Conservation (phyloP, 352 stramenopile genomes). For the Phytophthora parvispora region DNA sequence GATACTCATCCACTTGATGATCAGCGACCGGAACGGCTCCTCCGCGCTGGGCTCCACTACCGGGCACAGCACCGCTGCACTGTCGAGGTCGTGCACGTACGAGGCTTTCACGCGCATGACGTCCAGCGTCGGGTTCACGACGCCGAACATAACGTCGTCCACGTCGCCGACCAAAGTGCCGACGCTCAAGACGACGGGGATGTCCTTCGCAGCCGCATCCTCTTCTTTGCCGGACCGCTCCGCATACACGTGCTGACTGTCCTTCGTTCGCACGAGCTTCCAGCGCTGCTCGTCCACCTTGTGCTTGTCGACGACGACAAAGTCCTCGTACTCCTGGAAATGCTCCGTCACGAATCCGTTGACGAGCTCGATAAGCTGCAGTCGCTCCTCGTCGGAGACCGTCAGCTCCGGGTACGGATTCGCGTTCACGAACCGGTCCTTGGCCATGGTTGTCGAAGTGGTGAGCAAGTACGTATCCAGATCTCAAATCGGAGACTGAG, state of each 20-base stretch:
- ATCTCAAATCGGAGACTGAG: slow-evolving; percentile 18
- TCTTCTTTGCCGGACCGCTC: background rate
- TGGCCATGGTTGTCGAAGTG: slow-evolving; percentile 9
- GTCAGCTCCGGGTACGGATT: slow-evolving; percentile 27
- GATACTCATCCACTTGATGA: slow-evolving; percentile 32
- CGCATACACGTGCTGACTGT: slow-evolving; percentile 29
- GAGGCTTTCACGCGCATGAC: slow-evolving; percentile 1
- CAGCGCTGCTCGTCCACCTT: slow-evolving; percentile 29
- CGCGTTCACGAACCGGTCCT: slow-evolving; percentile 18
- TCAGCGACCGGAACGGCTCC: slow-evolving; percentile 42
- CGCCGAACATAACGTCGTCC: slow-evolving; percentile 21
- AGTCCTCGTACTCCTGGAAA: slow-evolving; percentile 38
- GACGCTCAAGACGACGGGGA: slow-evolving; percentile 23
- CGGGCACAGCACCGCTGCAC: slow-evolving; percentile 44
- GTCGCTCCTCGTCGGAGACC: slow-evolving; percentile 20
- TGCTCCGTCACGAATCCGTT: slow-evolving; percentile 14
- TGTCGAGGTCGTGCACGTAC: slow-evolving; percentile 7
- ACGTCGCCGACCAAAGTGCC: slow-evolving; percentile 27
- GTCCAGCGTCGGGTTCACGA: slow-evolving; percentile 1
- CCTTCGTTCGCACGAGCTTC: slow-evolving; percentile 33
- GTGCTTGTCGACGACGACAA: slow-evolving; percentile 19
- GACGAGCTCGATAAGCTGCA: slow-evolving; percentile 22
- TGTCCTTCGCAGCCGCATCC: background rate
- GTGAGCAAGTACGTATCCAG: background rate
- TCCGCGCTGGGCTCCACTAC: slow-evolving; percentile 46